Evolutionary conservation across 768 basidiomycete species (phyloP).

Genomic region (Cystobasidium onofrii): DNA sequence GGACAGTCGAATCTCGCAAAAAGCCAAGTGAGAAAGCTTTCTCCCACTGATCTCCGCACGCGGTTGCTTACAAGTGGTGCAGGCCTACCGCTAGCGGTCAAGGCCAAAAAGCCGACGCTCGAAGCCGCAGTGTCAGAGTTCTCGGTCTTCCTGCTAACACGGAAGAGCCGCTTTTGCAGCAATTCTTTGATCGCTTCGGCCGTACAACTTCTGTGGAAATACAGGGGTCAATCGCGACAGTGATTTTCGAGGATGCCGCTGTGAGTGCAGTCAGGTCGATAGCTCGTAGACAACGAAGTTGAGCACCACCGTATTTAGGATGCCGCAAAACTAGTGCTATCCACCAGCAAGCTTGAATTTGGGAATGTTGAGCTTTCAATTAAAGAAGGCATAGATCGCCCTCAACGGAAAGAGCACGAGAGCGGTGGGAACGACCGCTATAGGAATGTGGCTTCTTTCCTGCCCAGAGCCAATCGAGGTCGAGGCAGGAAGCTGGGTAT

Average conservation of each 20-base stretch:
- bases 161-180: constrained; percentile 87
- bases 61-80: neutral
- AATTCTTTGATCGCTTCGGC: constrained; percentile 70
- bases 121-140: constrained; percentile 68
- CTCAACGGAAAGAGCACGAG: neutral
- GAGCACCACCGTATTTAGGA: too few species aligned
- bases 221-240: constrained; percentile 59
- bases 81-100: constrained; percentile 45
- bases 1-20: constrained; percentile 59
- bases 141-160: constrained; percentile 64
- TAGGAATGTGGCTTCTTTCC: neutral
- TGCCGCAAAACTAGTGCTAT: constrained; percentile 67
- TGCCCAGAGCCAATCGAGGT: constrained; percentile 18
- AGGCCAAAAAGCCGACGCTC: constrained; percentile 53
- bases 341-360: constrained; percentile 63
- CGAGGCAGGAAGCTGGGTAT: constrained; percentile 19
- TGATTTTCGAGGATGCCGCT: constrained; percentile 46
- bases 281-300: too few species aligned
- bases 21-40: constrained; percentile 50
- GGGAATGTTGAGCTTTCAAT: constrained; percentile 58
- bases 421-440: neutral
- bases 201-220: constrained; percentile 58
- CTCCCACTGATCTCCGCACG: neutral
- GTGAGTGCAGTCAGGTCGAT: constrained; percentile 46
- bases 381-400: constrained; percentile 46